These are phyloP conservation scores for Debaryomyces robertsiae DNA, from an alignment of 1,139 yeast genomes.

Conservation along the genomic window DNA sequence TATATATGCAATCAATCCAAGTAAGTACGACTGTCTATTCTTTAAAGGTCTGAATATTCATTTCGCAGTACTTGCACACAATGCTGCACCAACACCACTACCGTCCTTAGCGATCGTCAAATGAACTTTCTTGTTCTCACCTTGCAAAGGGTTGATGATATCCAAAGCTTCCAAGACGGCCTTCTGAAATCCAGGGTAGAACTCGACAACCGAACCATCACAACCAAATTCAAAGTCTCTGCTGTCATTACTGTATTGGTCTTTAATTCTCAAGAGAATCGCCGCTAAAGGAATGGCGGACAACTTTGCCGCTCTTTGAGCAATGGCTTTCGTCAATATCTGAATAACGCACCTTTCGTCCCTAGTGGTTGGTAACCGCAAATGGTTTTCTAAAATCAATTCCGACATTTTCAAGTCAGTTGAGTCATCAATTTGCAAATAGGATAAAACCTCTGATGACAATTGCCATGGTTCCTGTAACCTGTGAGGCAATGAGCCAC, in stretches of 20 bases:
- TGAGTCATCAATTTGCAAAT: slow-evolving; percentile 80
- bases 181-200: slow-evolving; percentile 83
- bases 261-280: slow-evolving; percentile 46
- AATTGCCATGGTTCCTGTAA: slow-evolving; percentile 74
- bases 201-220: slow-evolving; percentile 92
- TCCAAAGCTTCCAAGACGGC: slow-evolving; percentile 76
- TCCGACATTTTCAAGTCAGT: slow-evolving; percentile 68
- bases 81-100: slow-evolving; percentile 94
- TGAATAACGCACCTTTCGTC: slow-evolving; percentile 76
- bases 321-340: slow-evolving; percentile 70
- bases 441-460: slow-evolving; percentile 80
- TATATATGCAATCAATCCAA: too few relatives aligned
- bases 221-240: slow-evolving; percentile 87
- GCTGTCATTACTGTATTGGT: slow-evolving; percentile 52
- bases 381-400: slow-evolving; percentile 60
- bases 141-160: slow-evolving; percentile 67
- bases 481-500: slow-evolving; percentile 63
- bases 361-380: slow-evolving; percentile 65
- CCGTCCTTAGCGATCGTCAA: slow-evolving; percentile 90
- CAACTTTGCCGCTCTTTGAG: slow-evolving; percentile 81
- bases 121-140: slow-evolving; percentile 68
- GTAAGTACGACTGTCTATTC: too few relatives aligned
- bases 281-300: slow-evolving; percentile 91
- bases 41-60: neutral
- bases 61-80: slow-evolving; percentile 64